Conservation (phyloP, 192 early-diverging fungal species). For the Allomyces arbusculus region DNA sequence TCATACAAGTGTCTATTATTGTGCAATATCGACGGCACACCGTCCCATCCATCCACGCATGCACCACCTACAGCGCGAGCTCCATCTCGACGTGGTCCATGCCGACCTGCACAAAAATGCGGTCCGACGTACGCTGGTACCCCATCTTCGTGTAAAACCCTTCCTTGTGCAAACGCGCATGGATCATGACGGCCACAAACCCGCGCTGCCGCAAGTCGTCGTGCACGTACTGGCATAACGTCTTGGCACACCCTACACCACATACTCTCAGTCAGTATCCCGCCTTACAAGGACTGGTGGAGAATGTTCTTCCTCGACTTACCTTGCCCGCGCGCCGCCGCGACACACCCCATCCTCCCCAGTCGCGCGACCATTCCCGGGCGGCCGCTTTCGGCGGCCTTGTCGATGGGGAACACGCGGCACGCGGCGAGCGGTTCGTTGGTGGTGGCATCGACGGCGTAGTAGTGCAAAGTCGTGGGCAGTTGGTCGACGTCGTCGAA, state of each 20-base stretch:
- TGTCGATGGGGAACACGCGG: not conserved
- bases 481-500: not conserved
- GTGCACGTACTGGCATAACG: not conserved
- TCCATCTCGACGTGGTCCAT: not conserved
- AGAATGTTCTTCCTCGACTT: not conserved
- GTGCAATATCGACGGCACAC: too few species aligned
- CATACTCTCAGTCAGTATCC: not conserved
- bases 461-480: not conserved
- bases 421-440: not conserved
- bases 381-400: not conserved
- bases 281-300: not conserved
- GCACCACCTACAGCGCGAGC: not conserved
- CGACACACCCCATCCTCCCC: not conserved
- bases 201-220: not conserved
- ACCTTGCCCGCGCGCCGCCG: not conserved
- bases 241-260: not conserved
- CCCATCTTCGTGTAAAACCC: not conserved
- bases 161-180: not conserved
- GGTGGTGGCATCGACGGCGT: not conserved
- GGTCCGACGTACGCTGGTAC: not conserved
- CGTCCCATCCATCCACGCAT: too few species aligned
- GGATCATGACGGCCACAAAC: not conserved
- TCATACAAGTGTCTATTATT: too few species aligned
- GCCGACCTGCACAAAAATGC: not conserved
- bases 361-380: not conserved